phyloP scores from a whole-genome alignment of 108 stramenopile genomes.

The Skeletonema potamos region DNA sequence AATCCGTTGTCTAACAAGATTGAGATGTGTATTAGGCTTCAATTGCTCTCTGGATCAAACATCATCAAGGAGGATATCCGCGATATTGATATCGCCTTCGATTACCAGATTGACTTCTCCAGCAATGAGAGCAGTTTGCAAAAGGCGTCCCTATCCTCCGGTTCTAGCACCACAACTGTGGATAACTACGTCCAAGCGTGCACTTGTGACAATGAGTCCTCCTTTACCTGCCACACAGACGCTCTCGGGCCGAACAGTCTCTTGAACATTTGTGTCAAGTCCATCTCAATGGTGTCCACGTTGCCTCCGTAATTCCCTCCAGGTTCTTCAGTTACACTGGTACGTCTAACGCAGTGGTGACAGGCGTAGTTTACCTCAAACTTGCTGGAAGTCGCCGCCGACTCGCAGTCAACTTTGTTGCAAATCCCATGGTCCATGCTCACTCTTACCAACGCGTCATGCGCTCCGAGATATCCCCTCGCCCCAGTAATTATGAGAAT shows the following conservation, averaged over 20 bases:
- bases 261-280: constrained; percentile 29
- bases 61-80: constrained; percentile 37
- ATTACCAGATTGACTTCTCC: constrained; percentile 25
- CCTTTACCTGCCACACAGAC: neutral
- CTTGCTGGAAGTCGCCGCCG: too few species aligned
- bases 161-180: constrained; percentile 6
- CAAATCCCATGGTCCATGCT: neutral
- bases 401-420: neutral
- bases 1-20: constrained; percentile 4
- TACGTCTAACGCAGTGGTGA: too few species aligned
- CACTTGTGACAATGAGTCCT: too few species aligned
- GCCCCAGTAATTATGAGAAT: neutral
- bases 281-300: neutral
- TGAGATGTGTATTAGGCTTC: constrained; percentile 29
- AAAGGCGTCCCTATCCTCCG: constrained; percentile 10
- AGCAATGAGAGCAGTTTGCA: neutral
- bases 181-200: too few species aligned
- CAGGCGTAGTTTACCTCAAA: too few species aligned
- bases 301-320: too few species aligned
- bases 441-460: neutral
- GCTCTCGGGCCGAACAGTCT: neutral
- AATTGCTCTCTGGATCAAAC: constrained; percentile 16
- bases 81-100: constrained; percentile 18
- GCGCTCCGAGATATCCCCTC: constrained; percentile 3
- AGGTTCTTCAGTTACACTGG: too few species aligned